Evolutionary conservation across 2,329 filamentous ascomycete species (phyloP), one percentile per base, ranked within the genome.

Genomic region (Diaporthe velutina): DNA sequence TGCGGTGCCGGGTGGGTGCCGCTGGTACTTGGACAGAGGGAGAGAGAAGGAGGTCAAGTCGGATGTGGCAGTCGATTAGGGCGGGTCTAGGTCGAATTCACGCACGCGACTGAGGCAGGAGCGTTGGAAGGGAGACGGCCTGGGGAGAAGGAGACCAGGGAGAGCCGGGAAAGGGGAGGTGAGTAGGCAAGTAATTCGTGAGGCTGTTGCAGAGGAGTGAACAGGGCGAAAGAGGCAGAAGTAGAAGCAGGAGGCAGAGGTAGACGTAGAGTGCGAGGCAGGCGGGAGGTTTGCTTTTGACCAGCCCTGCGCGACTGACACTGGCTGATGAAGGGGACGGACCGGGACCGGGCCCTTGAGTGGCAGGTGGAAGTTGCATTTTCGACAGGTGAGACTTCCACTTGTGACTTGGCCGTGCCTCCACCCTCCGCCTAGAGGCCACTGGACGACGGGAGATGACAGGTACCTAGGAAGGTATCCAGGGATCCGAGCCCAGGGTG

Each of bases 231-330:
- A 9, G 30, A 48, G 19, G 35, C 40, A 58, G 67, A 35, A 35
- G 52, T n/a, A 54, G 50, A 30, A 40, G 45, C 40, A 35, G 28
- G 30, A 33, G 19, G 45, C n/a, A 25, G 10, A 25, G 13, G 61
- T 9, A 38, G 30, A 38, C 33, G 33, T 12, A 57, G 48, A 55
- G n/a, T 10, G 22, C 4, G 42, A 40, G 57, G 25, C 19, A 52
- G 57, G 57, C 70, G 60, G 70, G 45, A 72, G 30, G 70, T 64
- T 64, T 61, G 70, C 57, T 72, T 72, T 72, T 72, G 70, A 61
- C 45, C 50, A 30, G 70, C 45, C 68, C 33, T 57, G 57, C 54
- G 42, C 48, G 70, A 71, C 55, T 60, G 68, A 58, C 61, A 50
- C 19, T 67, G 61, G 30, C 61, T 67, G 61, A 60, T 71, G 54